A percentile compares a stretch with the other conserved stretches of the same genome.
These are phyloP conservation scores for Artemisia tridentata DNA, from an alignment of 129 eudicot species.

Conservation along the genomic window DNA sequence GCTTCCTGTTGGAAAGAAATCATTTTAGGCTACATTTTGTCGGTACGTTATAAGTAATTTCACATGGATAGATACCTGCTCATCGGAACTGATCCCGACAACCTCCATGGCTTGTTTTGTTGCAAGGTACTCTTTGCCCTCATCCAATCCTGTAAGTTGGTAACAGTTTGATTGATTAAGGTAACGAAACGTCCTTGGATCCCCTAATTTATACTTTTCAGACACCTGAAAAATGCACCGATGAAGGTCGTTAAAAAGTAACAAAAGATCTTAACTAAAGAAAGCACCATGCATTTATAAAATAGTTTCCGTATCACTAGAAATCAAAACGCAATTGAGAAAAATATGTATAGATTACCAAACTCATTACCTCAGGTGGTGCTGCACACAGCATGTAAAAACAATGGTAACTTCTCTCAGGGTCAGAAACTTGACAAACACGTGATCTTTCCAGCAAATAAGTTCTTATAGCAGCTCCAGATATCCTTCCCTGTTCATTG, in stretches of 20 bases:
- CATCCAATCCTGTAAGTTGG: slow-evolving; percentile 66
- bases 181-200: slow-evolving; percentile 72
- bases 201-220: slow-evolving; percentile 68
- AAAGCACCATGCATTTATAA: neutral
- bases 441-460: slow-evolving; percentile 91
- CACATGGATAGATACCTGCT: slow-evolving; percentile 52
- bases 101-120: slow-evolving; percentile 83
- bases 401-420: slow-evolving; percentile 94
- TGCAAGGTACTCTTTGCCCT: slow-evolving; percentile 65
- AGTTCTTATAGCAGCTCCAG: slow-evolving; percentile 96
- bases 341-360: neutral
- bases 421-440: slow-evolving; percentile 93
- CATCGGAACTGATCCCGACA: slow-evolving; percentile 80
- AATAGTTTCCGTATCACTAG: neutral
- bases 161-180: slow-evolving; percentile 81
- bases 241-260: neutral
- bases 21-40: neutral
- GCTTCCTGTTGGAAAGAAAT: slow-evolving; percentile 57
- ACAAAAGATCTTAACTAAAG: no score
- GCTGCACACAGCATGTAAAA: slow-evolving; percentile 97
- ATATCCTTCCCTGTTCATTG: slow-evolving; percentile 58
- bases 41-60: neutral
- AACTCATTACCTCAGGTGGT: slow-evolving; percentile 63
- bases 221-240: slow-evolving; percentile 49
- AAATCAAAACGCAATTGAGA: neutral